Evolutionary conservation across 306 rosid genomes (phyloP), one percentile per base, ranked within the genome.

Genomic region (Quillaja saponaria): DNA sequence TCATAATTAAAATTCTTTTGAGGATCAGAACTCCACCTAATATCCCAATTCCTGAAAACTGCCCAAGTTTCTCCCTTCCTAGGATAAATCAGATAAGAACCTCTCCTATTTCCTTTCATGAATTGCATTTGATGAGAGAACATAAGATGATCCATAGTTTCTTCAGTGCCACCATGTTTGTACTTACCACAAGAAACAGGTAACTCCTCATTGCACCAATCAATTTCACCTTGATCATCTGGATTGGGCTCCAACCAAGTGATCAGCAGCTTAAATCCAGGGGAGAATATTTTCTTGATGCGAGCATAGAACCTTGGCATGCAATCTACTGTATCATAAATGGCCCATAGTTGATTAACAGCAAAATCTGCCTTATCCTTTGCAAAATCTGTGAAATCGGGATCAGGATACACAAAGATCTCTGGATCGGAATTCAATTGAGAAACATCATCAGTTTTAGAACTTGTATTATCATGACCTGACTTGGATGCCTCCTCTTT

Each of bases 61-160:
- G 96, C 98, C 98, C 98, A 92, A 28, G 90, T 92, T 64, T 92
- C 96, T 31, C 96, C 96, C 76, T 81, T 83, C 62, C 71, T 66
- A 17, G 98, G 96, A 80, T 86, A 83, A 51, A 92, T 68, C 39
- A 82, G 34, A 57, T 57, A 84, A 21, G 74, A 10, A 62, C 57
- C 47, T 16, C 61, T 61, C 16, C 42, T 55, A 20, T 71, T 70
- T 40, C 71, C 78, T 66, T 80, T 86, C 46, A 55, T 59, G 64
- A 75, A 65, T 55, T 69, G 72, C 66, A 86, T 48, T 84, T 69
- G 76, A 73, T 92, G 98, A 72, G 98, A 92, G 79, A 86, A 84
- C 81, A 78, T 72, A 64, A 13, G 81, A 57, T 13, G 74, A 13
- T 68, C 75, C 14, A 7, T 50, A 48, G 70, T 67, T 68, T 33